Conservation (phyloP, 352 stramenopile species). For the Pelagophyceae sp. region DNA sequence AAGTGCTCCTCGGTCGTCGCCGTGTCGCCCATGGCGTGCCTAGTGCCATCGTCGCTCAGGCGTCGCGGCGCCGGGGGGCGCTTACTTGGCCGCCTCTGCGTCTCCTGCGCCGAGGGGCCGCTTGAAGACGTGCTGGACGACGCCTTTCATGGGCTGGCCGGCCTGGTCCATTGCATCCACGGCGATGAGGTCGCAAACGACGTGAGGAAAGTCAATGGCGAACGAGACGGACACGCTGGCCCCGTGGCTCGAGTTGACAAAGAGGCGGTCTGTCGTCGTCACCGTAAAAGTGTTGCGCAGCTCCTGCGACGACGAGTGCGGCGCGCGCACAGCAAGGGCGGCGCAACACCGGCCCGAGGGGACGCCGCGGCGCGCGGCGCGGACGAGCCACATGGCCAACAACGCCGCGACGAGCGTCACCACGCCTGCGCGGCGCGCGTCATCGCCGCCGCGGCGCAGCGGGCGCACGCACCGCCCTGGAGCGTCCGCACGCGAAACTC, state of each 20-base stretch:
- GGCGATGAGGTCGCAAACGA: conserved; percentile 52
- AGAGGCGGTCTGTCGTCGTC: conserved; percentile 39
- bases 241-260: conserved; percentile 51
- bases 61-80: too few species aligned
- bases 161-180: conserved; percentile 60
- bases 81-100: too few species aligned
- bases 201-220: conserved; percentile 50
- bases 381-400: neutral
- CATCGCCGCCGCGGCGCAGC: neutral
- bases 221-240: conserved; percentile 53
- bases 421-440: neutral
- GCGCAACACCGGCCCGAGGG: too few species aligned
- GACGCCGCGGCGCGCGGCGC: too few species aligned
- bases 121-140: conserved; percentile 35
- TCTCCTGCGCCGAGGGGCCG: conserved; percentile 28
- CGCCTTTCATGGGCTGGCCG: conserved; percentile 40
- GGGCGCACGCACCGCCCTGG: neutral
- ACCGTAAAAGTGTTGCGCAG: neutral
- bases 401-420: neutral
- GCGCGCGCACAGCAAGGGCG: too few species aligned
- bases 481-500: conserved; percentile 5
- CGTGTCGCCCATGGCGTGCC: neutral
- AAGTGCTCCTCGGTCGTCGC: conserved; percentile 26
- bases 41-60: neutral
- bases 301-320: too few species aligned